phyloP scores from a whole-genome alignment of 441 rosid genomes.

The Gossypium davidsonii region DNA sequence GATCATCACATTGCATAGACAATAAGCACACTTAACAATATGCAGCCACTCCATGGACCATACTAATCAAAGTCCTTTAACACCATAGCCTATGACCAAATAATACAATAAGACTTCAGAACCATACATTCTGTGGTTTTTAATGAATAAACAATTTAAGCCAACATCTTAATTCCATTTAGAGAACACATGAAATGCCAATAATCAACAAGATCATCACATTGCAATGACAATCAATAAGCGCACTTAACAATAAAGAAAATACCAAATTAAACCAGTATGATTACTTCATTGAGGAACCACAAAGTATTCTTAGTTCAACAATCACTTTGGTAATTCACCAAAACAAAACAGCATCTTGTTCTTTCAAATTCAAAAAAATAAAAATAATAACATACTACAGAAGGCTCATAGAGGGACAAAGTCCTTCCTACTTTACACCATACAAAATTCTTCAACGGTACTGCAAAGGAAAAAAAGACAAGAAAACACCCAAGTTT shows the following conservation, averaged over 20 bases:
- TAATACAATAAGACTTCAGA: neutral
- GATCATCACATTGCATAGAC: neutral
- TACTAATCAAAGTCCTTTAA: neutral
- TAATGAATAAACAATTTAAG: no score
- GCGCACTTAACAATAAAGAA: neutral
- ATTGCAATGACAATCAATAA: neutral
- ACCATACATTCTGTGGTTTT: no score
- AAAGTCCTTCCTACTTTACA: neutral
- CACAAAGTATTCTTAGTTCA: neutral
- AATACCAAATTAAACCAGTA: neutral
- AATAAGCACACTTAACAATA: neutral
- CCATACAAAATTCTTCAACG: conserved; percentile 6
- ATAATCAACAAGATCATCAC: neutral
- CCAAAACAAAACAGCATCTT: neutral
- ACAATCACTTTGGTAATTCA: neutral
- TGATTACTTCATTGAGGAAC: neutral
- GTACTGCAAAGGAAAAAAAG: conserved; percentile 12
- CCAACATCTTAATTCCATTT: no score
- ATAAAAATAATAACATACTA: neutral
- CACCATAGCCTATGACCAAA: neutral
- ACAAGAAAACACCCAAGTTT: neutral
- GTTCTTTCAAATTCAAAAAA: neutral
- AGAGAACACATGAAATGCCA: neutral
- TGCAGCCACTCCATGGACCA: neutral
- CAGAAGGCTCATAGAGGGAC: neutral